Percentiles rank a stretch among this genome's conserved stretches.
Evolutionary conservation across 495 filamentous ascomycete genomes (phyloP).

Genomic region (Elasticomyces elasticus): DNA sequence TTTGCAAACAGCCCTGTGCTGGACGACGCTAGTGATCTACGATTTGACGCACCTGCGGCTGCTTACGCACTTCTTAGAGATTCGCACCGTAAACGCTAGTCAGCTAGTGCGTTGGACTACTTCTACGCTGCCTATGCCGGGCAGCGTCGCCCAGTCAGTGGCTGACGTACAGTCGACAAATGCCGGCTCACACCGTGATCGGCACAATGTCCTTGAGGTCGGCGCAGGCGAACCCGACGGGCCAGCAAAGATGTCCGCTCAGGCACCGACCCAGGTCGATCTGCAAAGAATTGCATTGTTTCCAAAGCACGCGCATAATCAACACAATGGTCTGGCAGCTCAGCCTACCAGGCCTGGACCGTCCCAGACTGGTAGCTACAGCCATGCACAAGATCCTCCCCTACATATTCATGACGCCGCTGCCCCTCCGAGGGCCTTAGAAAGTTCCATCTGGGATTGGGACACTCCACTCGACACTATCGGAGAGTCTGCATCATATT

Average conservation of each 20-base stretch:
- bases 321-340: not conserved
- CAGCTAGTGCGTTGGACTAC: not conserved
- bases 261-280: not conserved
- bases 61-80: not conserved
- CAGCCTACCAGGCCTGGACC: not conserved
- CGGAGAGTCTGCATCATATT: constrained; percentile 19
- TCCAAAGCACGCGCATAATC: not conserved
- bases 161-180: not conserved
- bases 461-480: constrained; percentile 22
- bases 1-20: not conserved
- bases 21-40: not conserved
- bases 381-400: not conserved
- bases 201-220: not conserved
- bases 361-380: not conserved
- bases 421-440: not conserved
- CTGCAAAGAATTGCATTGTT: not conserved
- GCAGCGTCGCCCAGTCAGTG: not conserved
- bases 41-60: not conserved
- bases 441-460: constrained; percentile 25
- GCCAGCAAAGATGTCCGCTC: not conserved
- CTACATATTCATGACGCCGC: not conserved
- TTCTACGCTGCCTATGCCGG: not conserved
- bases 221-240: not conserved
- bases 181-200: not conserved
- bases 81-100: not conserved